Conservation (phyloP, 257 asterid genomes). For the Petunia axillaris region DNA sequence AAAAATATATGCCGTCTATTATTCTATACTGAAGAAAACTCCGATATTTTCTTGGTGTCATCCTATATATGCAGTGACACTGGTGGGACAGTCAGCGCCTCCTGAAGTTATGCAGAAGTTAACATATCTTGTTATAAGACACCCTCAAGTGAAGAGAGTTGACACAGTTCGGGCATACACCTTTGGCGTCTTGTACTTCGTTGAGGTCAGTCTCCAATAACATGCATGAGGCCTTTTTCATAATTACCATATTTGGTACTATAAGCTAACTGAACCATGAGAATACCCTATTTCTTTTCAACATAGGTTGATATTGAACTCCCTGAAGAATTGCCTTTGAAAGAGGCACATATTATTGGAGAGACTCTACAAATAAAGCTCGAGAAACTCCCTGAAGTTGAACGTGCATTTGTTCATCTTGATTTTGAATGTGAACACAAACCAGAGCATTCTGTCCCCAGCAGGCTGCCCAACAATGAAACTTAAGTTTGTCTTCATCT, state of each 20-base stretch:
- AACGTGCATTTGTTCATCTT: constrained; percentile 88
- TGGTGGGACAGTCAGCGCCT: constrained; percentile 77
- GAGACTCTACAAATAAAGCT: constrained; percentile 77
- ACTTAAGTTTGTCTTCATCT: constrained; percentile 42
- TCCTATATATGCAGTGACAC: constrained; percentile 41
- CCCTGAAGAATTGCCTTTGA: constrained; percentile 80
- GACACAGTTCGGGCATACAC: constrained; percentile 98
- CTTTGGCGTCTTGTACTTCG: constrained; percentile 84
- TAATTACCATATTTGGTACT: neutral
- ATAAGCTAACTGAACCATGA: neutral
- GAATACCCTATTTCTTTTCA: neutral
- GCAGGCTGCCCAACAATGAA: constrained; percentile 69
- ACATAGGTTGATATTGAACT: constrained; percentile 86
- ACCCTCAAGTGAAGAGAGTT: constrained; percentile 74
- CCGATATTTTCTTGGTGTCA: neutral
- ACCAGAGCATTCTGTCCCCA: constrained; percentile 83
- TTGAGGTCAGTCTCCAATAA: constrained; percentile 63
- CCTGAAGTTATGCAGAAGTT: constrained; percentile 63
- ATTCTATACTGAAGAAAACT: neutral
- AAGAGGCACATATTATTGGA: constrained; percentile 85
- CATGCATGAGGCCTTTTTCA: constrained; percentile 7
- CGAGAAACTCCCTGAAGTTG: constrained; percentile 85
- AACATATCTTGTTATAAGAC: constrained; percentile 51
- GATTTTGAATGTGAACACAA: constrained; percentile 87
- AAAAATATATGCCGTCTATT: neutral